Base-by-base conservation (phyloP, 371 early-diverging fungal species). In the Capillidium heterosporum region DNA sequence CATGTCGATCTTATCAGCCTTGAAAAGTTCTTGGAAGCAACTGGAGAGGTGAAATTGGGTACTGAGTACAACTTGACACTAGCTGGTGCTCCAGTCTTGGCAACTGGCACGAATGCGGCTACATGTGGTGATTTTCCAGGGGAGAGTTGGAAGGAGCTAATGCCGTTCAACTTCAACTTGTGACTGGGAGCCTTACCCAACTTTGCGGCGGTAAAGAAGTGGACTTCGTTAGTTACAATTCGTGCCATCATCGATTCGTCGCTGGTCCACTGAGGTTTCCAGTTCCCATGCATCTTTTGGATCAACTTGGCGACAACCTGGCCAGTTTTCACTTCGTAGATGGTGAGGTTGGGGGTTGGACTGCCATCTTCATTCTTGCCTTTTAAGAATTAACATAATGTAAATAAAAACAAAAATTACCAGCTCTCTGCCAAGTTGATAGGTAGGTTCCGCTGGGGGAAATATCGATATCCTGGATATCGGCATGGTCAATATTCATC, bases 181-280 rank as follows among this genome's bases (percentile, higher is more conserved):
- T 27, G 31, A 29, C 27, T 13, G 5, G 26, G 23, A 32, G 75
- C 66, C 57, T 65, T 61, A 46, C 79, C 70, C 60, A 77, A 63
- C 49, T 77, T 75, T 48, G 74, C 75, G 59, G 85, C 78, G 60
- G 80, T 75, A 76, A 80, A 91, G 62, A 96, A 86, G 48, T 91
- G 90, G 59, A 96, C 76, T 65, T 92, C 93, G 41, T 80, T 78
- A 5, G 85, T 71, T 11, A 88, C 87, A 71, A 90, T 78, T 57
- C 87, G 80, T 26, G 88, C 88, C 67, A 81, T 90, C 63, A 75
- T 84, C 39, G 77, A 60, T 70, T 96, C 97, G 60, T 90, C 90
- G 51, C 81, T 83, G 26, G 92, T 89, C 91, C 91, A 96, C 65
- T 92, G 89, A 63, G 89, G 77, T 57, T 88, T 84, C 81, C 87